Evolutionary conservation across 2,329 filamentous ascomycete genomes (phyloP), one percentile per base, ranked within the genome.

Genomic region (Magnaporthales sp.): DNA sequence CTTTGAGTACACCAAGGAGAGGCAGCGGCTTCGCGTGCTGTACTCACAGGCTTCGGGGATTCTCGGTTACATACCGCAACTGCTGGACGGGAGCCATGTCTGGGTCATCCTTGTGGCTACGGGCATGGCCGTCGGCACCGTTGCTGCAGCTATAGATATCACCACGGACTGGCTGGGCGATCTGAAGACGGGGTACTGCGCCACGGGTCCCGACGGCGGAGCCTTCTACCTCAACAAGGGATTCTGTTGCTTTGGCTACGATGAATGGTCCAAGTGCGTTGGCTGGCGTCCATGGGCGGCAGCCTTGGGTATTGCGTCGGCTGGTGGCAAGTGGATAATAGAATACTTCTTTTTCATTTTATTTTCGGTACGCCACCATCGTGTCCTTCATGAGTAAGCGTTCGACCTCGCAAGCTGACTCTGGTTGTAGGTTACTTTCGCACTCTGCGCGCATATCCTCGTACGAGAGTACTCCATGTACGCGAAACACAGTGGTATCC

Each of bases 1-100:
- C 75, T 98, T 97, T 73, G 95, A 99, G 77, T 97, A 98, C 75
- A 95, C 91, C 65, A 97, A 97, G 77, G 95, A 99, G 79, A 87
- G 95, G 24, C 92, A 96, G 76, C 87, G 95, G 27, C 80, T 96
- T 73, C 87, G 92, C n/a, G 85, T 90, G 31, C 81, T 99, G 24
- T 86, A 88, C 66, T 86, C 90, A 0, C 86, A 85, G 72, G 85
- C 88, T 8, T 83, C 86, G 24, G 91, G 93, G 0, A 71, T 97
- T 5, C 68, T 93, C 24, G 92, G 93, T 13, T 87, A 92, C 72
- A 73, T 90, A 66, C 88, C 86, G 68, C 88, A 90, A 70, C 79
- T 96, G 27, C 81, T 92, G 19, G 95, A 99, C 76, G 89, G 89
- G 4, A 93, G 91, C 74, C 93, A 98, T 79, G 89, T 96, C 70